phyloP scores from a whole-genome alignment of 345 rosid genomes.

The Garcia nutans region DNA sequence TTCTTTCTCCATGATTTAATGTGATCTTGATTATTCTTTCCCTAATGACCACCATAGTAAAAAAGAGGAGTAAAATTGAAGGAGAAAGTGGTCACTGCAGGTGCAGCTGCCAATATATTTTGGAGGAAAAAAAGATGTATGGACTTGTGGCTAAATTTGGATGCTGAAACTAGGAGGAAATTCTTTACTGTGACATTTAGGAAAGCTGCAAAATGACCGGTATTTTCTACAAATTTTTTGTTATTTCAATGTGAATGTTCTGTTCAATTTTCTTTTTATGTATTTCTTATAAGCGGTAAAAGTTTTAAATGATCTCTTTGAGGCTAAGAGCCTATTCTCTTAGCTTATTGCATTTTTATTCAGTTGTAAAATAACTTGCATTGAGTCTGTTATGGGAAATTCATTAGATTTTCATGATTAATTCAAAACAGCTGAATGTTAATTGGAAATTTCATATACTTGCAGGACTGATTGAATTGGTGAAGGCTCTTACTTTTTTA shows the following conservation, averaged over 20 bases:
- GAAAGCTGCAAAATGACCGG: constrained; percentile 75
- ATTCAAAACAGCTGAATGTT: too few relatives aligned
- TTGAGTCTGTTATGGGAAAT: too few relatives aligned
- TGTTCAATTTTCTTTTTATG: not conserved
- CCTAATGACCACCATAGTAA: too few relatives aligned
- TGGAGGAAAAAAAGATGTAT: constrained; percentile 88
- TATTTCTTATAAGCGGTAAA: not conserved
- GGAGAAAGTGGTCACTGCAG: constrained; percentile 61
- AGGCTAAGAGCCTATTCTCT: not conserved
- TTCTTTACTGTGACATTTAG: constrained; percentile 46
- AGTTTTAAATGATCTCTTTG: not conserved
- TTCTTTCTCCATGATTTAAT: too few relatives aligned
- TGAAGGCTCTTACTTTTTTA: too few relatives aligned
- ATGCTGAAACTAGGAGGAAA: constrained; percentile 45
- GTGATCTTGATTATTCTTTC: too few relatives aligned
- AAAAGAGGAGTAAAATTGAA: constrained; percentile 77
- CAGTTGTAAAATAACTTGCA: too few relatives aligned
- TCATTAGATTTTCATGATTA: too few relatives aligned
- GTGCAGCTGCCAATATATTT: constrained; percentile 63
- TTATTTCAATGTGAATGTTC: not conserved
- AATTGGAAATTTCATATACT: too few relatives aligned
- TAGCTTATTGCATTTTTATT: too few relatives aligned
- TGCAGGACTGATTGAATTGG: too few relatives aligned
- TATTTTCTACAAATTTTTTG: constrained; percentile 24
- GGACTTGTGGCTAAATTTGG: constrained; percentile 88